Base-by-base conservation (phyloP, 257 asterid species). In the Jacaranda copaia region DNA sequence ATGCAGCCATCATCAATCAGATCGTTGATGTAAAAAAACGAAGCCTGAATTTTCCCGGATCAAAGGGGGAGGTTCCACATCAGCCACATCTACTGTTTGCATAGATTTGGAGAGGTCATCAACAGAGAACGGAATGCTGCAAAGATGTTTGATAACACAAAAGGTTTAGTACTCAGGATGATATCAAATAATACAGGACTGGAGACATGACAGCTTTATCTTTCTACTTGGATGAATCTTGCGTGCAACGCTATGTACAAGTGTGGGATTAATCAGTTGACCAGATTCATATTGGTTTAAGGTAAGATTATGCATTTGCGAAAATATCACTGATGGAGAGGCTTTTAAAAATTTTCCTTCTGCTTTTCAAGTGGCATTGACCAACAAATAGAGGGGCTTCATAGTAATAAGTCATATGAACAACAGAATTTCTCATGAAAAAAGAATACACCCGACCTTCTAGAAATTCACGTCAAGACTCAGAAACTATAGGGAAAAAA, bases 91-190 rank as follows among this genome's bases (percentile, higher is more conserved):
- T 25, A 90, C 78, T 19, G 77, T 85, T 84, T 84, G 89, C 91
- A 90, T 83, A 18, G 96, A 70, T 80, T 89, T 88, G 81, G 96
- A 90, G 72, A 90, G 81, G 82, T 90, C 96, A 76, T 88, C 94
- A 67, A 90, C 89, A 4, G 96, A 87, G 82, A 90, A 90, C 0
- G 93, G 96, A 66, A 90, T 88, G 83, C 96, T 90, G 93, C 88
- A 84, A 42, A 48, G 77, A 35, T 20, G 64, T 78, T 68, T n/a
- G 55, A 35, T 52, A 35, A 13, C 32, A 52, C 20, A 64, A 73
- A 73, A 58, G 32, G 51, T 71, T 49, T 11, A 48, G 40, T 68
- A 25, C 36, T 15, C 71, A 40, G 15, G 32, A 64, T 15, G 39
- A 42, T 60, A 16, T 25, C 32, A 25, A 25, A 25, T 25, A 25